Conservation (phyloP, 2,329 filamentous ascomycete genomes). For the Immersiporthe knoxdaviesiana region DNA sequence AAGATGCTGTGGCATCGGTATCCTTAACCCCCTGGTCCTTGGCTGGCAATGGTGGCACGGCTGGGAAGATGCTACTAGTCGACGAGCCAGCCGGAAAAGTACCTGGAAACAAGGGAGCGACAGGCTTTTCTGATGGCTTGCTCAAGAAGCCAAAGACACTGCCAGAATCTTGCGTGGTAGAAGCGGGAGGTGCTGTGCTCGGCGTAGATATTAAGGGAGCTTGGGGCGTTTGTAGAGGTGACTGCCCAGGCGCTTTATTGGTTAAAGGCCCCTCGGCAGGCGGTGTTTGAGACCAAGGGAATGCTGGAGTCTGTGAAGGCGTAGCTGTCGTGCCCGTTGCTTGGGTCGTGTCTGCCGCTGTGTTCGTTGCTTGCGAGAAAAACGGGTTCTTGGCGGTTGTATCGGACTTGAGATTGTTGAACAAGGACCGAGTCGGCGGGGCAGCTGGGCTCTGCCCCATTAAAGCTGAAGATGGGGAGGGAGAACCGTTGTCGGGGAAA, state of each 20-base stretch:
- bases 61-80: constrained; percentile 2
- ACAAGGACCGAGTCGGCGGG: constrained; percentile 8
- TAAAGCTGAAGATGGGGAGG: constrained; percentile 22
- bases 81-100: neutral
- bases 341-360: neutral
- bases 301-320: constrained; percentile 5
- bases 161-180: neutral
- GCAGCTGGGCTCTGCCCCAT: neutral
- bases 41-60: neutral
- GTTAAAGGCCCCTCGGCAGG: neutral
- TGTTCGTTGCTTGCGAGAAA: constrained; percentile 8
- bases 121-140: constrained; percentile 13
- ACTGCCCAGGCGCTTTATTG: neutral
- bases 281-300: constrained; percentile 13
- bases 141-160: constrained; percentile 20
- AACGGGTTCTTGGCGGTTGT: constrained; percentile 24
- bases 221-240: neutral
- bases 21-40: neutral
- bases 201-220: constrained; percentile 12
- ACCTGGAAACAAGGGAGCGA: neutral
- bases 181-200: neutral
- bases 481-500: constrained; percentile 24
- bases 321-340: constrained; percentile 2
- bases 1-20: neutral
- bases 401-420: neutral